Evolutionary conservation across 352 stramenopile genomes (phyloP).

Genomic region (Phytopythium oedochilum): DNA sequence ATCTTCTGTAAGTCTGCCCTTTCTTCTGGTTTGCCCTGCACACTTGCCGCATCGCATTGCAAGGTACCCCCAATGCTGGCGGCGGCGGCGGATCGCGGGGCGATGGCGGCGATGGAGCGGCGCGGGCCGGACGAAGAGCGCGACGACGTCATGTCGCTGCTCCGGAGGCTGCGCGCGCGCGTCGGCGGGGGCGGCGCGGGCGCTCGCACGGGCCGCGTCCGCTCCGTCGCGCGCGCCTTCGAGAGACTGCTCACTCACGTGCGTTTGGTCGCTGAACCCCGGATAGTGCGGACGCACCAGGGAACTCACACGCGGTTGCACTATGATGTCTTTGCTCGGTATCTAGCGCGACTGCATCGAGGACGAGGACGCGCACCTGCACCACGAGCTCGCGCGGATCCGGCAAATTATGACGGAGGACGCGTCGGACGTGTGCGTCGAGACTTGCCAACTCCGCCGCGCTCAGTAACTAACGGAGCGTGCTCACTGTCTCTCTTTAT

Average conservation of each 20-base stretch:
- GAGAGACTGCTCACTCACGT: conserved; percentile 50
- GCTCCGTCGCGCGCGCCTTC: conserved; percentile 29
- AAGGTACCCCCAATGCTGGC: background rate
- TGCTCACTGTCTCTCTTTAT: no score
- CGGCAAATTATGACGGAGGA: conserved; percentile 13
- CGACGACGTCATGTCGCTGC: conserved; percentile 29
- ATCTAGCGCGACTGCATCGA: conserved; percentile 7
- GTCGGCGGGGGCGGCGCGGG: conserved; percentile 14
- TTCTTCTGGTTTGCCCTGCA: background rate
- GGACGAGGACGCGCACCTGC: conserved; percentile 5
- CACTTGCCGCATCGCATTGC: background rate
- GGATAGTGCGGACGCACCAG: background rate
- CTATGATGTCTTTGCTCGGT: background rate
- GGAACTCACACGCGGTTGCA: background rate
- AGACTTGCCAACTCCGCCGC: background rate
- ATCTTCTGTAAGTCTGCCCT: background rate
- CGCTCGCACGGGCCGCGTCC: conserved; percentile 15
- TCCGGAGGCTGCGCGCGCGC: conserved; percentile 29
- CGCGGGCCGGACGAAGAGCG: background rate
- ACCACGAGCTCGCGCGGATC: conserved; percentile 21
- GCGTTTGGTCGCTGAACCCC: background rate
- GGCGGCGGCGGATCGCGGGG: background rate
- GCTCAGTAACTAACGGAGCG: no score
- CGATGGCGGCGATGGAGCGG: background rate
- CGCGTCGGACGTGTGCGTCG: conserved; percentile 18